These are phyloP conservation scores for Thielaviopsis ethacetica DNA, from an alignment of 2,329 filamentous ascomycete species.

Conservation along the genomic window DNA sequence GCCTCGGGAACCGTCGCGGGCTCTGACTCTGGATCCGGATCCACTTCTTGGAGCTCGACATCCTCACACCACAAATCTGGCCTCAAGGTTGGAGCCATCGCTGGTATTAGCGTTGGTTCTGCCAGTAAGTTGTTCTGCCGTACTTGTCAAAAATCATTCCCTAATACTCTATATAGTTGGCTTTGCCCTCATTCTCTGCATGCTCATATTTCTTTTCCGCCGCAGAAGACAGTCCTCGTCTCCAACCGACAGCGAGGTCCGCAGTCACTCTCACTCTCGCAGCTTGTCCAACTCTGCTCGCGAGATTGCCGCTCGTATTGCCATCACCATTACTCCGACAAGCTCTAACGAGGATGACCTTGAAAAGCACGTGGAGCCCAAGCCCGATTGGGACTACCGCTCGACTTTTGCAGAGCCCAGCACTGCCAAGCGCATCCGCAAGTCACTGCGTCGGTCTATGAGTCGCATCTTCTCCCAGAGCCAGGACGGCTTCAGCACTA, in stretches of 20 bases:
- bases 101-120: conserved; percentile 1
- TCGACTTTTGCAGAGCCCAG: conserved; percentile 6
- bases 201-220: neutral
- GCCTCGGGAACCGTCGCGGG: neutral
- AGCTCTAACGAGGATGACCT: neutral
- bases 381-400: conserved; percentile 6
- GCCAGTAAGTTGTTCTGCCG: neutral
- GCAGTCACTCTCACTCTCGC: neutral
- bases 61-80: neutral
- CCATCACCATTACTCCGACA: neutral
- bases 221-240: neutral
- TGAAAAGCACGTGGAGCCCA: conserved; percentile 4
- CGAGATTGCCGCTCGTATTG: neutral
- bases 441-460: conserved; percentile 6
- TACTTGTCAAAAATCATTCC: neutral
- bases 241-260: neutral
- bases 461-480: conserved; percentile 4
- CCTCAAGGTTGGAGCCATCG: neutral
- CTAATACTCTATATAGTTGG: conserved; percentile 1
- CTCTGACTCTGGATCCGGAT: neutral
- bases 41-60: neutral
- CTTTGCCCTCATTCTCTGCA: neutral
- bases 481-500: neutral
- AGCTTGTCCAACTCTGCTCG: neutral
- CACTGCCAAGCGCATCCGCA: neutral